phyloP scores from a whole-genome alignment of 805 yeast species.

The Blastobotrys terrestris region DNA sequence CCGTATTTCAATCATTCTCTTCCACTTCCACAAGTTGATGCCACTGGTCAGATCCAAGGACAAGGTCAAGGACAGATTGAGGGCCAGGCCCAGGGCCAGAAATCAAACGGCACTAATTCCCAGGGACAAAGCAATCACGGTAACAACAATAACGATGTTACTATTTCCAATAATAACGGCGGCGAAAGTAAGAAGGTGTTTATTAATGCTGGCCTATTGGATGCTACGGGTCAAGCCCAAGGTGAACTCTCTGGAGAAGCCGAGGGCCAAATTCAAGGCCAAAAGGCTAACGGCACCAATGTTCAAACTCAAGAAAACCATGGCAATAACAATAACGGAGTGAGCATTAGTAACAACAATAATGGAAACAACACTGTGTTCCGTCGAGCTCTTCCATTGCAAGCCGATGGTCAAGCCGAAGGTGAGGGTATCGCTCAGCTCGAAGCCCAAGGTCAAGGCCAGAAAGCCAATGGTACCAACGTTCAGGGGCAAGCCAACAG shows the following conservation, averaged over 20 bases:
- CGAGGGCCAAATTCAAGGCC: background rate
- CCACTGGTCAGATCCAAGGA: background rate
- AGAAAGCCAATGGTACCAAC: background rate
- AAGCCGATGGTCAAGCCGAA: background rate
- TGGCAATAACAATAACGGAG: background rate
- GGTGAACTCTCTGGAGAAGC: background rate
- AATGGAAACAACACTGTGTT: background rate
- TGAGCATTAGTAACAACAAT: background rate
- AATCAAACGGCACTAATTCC: background rate
- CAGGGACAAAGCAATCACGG: background rate
- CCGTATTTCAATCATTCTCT: background rate
- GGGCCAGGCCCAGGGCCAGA: background rate
- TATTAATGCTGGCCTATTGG: no score
- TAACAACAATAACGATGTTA: background rate
- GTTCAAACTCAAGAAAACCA: background rate
- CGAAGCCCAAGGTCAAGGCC: background rate
- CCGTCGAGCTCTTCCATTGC: background rate
- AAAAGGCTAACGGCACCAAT: background rate
- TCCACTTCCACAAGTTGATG: background rate
- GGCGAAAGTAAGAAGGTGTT: background rate
- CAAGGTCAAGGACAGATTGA: background rate
- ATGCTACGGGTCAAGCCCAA: background rate
- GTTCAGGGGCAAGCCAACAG: background rate
- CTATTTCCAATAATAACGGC: background rate
- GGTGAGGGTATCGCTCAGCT: background rate